Percentiles rank a stretch among this genome's conserved stretches.
These are phyloP conservation scores for Globisporangium iwayamae DNA, from an alignment of 352 stramenopile species.

Conservation along the genomic window DNA sequence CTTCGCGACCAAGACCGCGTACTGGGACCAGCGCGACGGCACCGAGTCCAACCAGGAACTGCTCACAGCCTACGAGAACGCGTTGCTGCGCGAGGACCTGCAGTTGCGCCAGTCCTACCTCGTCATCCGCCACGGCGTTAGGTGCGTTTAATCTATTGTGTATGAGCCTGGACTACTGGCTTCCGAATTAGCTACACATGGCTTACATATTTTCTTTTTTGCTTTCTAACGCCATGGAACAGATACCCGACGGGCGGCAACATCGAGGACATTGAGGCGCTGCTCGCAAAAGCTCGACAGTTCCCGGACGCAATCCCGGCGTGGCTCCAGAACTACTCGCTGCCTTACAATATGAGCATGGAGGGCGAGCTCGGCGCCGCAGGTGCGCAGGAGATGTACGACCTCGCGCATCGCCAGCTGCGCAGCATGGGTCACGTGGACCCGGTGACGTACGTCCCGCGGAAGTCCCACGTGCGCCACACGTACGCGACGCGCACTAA, in stretches of 20 bases:
- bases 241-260: constrained; percentile 55
- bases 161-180: neutral
- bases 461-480: constrained; percentile 47
- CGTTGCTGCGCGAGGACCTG: constrained; percentile 29
- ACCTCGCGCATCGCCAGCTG: constrained; percentile 28
- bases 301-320: constrained; percentile 32
- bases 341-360: constrained; percentile 64
- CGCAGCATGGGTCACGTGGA: constrained; percentile 16
- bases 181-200: neutral
- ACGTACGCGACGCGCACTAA: constrained; percentile 50
- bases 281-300: constrained; percentile 39
- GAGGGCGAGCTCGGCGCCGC: constrained; percentile 35
- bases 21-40: constrained; percentile 46
- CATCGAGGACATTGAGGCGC: constrained; percentile 42
- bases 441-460: constrained; percentile 26
- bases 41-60: constrained; percentile 20
- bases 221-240: neutral
- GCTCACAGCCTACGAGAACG: constrained; percentile 22
- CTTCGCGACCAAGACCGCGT: constrained; percentile 57
- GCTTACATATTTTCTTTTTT: neutral
- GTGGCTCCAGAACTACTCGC: constrained; percentile 60
- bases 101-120: constrained; percentile 60
- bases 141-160: constrained; percentile 23
- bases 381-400: constrained; percentile 36
- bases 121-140: constrained; percentile 56